A percentile compares a stretch with the other conserved stretches of the same genome.
phyloP scores from a whole-genome alignment of 139 green algal species.

The Closterium sp. region DNA sequence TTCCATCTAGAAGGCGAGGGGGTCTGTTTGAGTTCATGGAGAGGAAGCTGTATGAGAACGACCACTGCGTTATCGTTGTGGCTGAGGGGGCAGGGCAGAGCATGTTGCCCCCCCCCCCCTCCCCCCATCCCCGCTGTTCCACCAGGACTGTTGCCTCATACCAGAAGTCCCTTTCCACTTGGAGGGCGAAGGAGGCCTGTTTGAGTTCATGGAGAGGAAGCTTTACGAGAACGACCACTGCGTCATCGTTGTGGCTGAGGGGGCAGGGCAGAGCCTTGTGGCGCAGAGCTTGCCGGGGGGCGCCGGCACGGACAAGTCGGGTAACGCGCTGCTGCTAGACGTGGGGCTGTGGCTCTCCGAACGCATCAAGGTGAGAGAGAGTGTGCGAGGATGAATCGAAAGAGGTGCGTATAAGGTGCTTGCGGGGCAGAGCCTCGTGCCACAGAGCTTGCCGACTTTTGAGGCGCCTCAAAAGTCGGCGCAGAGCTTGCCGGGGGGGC shows the following conservation, averaged over 20 bases:
- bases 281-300: too few species aligned
- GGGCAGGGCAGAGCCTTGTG: too few species aligned
- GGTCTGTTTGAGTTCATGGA: slow-evolving; percentile 82
- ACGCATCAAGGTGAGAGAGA: slow-evolving; percentile 68
- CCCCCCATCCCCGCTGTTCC: too few species aligned
- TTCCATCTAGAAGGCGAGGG: slow-evolving; percentile 75
- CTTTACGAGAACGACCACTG: slow-evolving; percentile 69
- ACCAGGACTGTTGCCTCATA: slow-evolving; percentile 81
- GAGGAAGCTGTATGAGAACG: slow-evolving; percentile 71
- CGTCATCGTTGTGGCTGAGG: slow-evolving; percentile 76
- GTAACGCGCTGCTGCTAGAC: slow-evolving; percentile 80
- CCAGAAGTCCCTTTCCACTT: slow-evolving; percentile 87
- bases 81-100: slow-evolving; percentile 63
- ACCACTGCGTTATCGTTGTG: slow-evolving; percentile 61
- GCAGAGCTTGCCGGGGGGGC: too few species aligned
- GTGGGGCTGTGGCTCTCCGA: slow-evolving; percentile 53
- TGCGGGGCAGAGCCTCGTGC: too few species aligned
- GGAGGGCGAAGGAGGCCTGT: slow-evolving; percentile 72
- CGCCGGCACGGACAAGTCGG: slow-evolving; percentile 52
- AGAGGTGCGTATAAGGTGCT: too few species aligned
- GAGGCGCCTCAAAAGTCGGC: too few species aligned
- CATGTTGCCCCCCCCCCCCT: too few species aligned
- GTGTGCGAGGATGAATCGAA: too few species aligned
- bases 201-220: slow-evolving; percentile 74
- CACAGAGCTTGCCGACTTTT: too few species aligned